Evolutionary conservation across 2,329 filamentous ascomycete genomes (phyloP).

Genomic region (Neofusicoccum laricinum): DNA sequence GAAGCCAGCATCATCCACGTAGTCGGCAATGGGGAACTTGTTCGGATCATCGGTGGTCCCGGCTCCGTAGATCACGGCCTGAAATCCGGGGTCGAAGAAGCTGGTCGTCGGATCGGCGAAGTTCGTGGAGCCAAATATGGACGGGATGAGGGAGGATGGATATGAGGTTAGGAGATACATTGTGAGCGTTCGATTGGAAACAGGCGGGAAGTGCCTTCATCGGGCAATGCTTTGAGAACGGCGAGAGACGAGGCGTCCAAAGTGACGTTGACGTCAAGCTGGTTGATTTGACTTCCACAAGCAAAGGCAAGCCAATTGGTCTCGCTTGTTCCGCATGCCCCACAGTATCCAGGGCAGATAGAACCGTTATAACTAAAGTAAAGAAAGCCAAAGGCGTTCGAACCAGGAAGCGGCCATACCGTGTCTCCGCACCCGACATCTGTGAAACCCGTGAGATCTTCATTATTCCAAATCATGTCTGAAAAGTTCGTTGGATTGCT

Average conservation of each 20-base stretch:
- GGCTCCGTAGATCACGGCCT: not conserved
- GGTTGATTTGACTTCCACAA: not conserved
- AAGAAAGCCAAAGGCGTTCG: not conserved
- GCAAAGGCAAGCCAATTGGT: not conserved
- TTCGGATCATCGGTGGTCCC: not conserved
- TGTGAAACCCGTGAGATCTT: not conserved
- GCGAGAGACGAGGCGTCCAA: not conserved
- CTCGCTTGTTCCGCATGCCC: not conserved
- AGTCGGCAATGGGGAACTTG: not conserved
- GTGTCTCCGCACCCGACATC: not conserved
- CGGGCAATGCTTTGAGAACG: not conserved
- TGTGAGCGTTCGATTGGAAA: not conserved
- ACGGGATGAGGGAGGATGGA: not conserved
- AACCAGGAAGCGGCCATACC: not conserved
- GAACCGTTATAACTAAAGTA: not conserved
- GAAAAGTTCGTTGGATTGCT: not conserved
- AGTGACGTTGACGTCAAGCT: not conserved
- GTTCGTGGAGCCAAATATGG: not conserved
- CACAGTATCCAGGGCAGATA: not conserved
- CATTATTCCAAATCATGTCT: not conserved
- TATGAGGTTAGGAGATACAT: not conserved
- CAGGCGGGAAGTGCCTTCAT: not conserved
- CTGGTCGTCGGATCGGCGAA: not conserved
- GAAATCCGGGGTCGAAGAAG: not conserved
- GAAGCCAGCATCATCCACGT: not conserved